A percentile compares a stretch with the other conserved stretches of the same genome.
Evolutionary conservation across 768 basidiomycete genomes (phyloP).

Genomic region (Lactarius psammicola): DNA sequence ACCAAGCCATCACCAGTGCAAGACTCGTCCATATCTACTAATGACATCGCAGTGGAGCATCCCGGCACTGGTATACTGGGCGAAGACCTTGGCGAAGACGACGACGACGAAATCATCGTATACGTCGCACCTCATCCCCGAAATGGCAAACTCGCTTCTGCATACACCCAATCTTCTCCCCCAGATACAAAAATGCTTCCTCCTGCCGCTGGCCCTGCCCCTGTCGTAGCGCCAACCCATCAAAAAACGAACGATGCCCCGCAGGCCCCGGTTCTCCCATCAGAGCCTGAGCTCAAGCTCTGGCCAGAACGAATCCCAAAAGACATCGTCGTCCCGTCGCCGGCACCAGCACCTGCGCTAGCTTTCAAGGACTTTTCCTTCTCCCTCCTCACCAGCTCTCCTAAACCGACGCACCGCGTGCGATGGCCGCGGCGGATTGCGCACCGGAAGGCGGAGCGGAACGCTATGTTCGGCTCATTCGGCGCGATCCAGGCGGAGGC

Average conservation of each 20-base stretch:
- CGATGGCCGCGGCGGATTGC: conserved; percentile 21
- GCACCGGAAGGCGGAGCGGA: conserved; percentile 33
- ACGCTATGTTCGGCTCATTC: conserved; percentile 45
- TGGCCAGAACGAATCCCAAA: neutral
- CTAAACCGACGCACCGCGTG: conserved; percentile 33
- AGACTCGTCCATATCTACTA: neutral
- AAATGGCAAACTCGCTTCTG: neutral
- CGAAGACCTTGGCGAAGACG: conserved; percentile 39
- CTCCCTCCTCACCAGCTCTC: conserved; percentile 35
- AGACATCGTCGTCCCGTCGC: neutral
- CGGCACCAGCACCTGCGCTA: conserved; percentile 23
- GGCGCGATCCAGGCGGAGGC: conserved; percentile 58
- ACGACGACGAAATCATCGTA: conserved; percentile 72
- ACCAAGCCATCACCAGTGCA: conserved; percentile 24
- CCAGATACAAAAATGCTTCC: neutral
- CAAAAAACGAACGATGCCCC: neutral
- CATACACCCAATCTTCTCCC: neutral
- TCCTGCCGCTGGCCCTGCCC: neutral
- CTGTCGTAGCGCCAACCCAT: conserved; percentile 63
- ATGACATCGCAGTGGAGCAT: conserved; percentile 15
- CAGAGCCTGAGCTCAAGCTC: neutral
- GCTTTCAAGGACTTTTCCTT: conserved; percentile 39
- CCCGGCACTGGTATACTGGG: conserved; percentile 15
- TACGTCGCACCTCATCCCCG: conserved; percentile 77
- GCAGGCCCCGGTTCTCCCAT: neutral